Evolutionary conservation across 1,139 yeast species (phyloP).

Genomic region (Kluyveromyces sp.): DNA sequence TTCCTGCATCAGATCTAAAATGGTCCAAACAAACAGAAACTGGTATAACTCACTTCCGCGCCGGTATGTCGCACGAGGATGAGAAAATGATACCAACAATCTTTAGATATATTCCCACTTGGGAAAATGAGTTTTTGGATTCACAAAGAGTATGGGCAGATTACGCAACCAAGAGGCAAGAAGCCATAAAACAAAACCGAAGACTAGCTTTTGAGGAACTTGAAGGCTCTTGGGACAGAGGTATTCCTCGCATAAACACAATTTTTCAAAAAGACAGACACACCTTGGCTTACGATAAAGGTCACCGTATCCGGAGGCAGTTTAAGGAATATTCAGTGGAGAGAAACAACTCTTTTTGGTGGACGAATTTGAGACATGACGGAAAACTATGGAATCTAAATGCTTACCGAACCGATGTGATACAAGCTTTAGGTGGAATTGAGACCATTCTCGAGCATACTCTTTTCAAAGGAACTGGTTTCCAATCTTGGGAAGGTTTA

Average conservation of each 20-base stretch:
- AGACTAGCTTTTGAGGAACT: constrained; percentile 87
- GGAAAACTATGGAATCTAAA: constrained; percentile 93
- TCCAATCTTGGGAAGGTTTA: constrained; percentile 96
- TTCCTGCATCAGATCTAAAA: constrained; percentile 85
- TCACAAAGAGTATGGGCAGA: constrained; percentile 98
- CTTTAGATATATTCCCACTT: constrained; percentile 83
- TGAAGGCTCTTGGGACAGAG: constrained; percentile 94
- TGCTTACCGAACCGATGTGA: constrained; percentile 90
- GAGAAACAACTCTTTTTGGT: constrained; percentile 87
- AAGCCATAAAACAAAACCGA: constrained; percentile 80
- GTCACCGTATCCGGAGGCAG: constrained; percentile 77
- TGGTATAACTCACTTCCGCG: constrained; percentile 88
- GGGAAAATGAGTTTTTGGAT: constrained; percentile 95
- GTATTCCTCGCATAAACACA: constrained; percentile 92
- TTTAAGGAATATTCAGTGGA: constrained; percentile 69
- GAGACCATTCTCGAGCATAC: constrained; percentile 96
- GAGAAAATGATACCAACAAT: constrained; percentile 86
- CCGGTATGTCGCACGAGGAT: constrained; percentile 81
- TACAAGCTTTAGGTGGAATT: constrained; percentile 95
- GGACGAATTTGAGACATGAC: constrained; percentile 91
- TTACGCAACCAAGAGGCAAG: constrained; percentile 82
- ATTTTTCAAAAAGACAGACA: constrained; percentile 93
- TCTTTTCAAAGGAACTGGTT: constrained; percentile 91
- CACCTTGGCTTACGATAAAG: constrained; percentile 90
- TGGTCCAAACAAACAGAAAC: constrained; percentile 94